A percentile compares a stretch with the other conserved stretches of the same genome.
Conservation (phyloP, 139 green algal species). For the Gonium pectorale region DNA sequence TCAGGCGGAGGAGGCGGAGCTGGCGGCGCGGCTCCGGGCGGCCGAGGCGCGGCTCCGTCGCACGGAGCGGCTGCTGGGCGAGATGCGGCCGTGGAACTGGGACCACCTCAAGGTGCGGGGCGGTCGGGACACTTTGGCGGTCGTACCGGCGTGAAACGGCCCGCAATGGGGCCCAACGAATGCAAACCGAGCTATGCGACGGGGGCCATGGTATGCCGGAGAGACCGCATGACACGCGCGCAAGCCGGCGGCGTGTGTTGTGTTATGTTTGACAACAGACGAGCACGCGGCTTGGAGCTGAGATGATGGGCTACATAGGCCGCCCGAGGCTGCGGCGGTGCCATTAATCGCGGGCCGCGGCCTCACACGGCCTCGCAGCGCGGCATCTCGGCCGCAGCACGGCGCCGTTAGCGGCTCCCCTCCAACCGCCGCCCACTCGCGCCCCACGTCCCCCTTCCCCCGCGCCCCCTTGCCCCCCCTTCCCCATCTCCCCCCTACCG, state of each 20-base stretch:
- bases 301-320: too few relatives aligned
- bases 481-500: too few relatives aligned
- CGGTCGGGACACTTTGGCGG: not conserved
- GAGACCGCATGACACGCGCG: not conserved
- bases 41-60: not conserved
- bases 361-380: too few relatives aligned
- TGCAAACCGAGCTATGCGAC: not conserved
- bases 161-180: not conserved
- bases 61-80: not conserved
- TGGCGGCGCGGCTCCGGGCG: not conserved
- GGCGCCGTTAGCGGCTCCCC: too few relatives aligned
- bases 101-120: conserved; percentile 19
- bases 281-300: too few relatives aligned
- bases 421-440: not conserved
- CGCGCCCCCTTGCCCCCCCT: not conserved
- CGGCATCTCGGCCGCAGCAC: too few relatives aligned
- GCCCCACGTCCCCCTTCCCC: not conserved
- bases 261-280: not conserved
- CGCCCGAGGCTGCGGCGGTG: too few relatives aligned
- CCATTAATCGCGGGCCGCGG: too few relatives aligned
- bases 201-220: not conserved
- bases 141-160: too few relatives aligned
- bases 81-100: conserved; percentile 23
- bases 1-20: not conserved
- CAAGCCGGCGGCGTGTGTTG: not conserved